These are phyloP conservation scores for Melastoma candidum DNA, from an alignment of 441 rosid species.

Conservation along the genomic window DNA sequence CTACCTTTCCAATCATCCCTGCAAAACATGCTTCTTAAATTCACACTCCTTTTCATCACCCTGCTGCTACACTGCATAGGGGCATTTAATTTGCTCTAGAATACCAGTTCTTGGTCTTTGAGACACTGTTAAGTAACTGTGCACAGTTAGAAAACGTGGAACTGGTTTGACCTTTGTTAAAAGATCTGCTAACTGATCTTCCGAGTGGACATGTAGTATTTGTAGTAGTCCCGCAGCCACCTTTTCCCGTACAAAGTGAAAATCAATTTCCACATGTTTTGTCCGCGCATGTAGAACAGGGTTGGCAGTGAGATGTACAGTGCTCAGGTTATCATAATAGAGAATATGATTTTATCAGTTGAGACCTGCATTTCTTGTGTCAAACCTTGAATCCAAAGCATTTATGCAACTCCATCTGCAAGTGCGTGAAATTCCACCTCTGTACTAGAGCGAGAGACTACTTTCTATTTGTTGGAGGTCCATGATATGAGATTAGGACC, in stretches of 20 bases:
- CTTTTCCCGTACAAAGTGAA: not conserved
- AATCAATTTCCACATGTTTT: slow-evolving; percentile 5
- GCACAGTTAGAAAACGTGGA: too few relatives aligned
- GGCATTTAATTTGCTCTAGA: too few relatives aligned
- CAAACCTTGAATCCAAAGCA: not conserved
- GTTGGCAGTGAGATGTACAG: not conserved
- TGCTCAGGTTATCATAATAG: not conserved
- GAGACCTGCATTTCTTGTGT: not conserved
- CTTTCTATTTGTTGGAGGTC: not conserved
- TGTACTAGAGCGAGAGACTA: not conserved
- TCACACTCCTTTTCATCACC: too few relatives aligned
- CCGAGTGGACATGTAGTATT: not conserved
- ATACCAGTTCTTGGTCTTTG: too few relatives aligned
- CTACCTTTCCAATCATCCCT: too few relatives aligned
- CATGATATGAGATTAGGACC: not conserved
- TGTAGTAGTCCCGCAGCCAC: not conserved
- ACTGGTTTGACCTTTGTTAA: not conserved
- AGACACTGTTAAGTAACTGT: too few relatives aligned
- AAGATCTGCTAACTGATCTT: not conserved
- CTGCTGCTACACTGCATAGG: too few relatives aligned
- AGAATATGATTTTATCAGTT: not conserved
- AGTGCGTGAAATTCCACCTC: not conserved
- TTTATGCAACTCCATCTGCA: not conserved
- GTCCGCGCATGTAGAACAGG: slow-evolving; percentile 1
- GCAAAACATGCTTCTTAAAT: too few relatives aligned